Conservation (phyloP, 2,329 filamentous ascomycete genomes). For the Trichoderma simmonsii region DNA sequence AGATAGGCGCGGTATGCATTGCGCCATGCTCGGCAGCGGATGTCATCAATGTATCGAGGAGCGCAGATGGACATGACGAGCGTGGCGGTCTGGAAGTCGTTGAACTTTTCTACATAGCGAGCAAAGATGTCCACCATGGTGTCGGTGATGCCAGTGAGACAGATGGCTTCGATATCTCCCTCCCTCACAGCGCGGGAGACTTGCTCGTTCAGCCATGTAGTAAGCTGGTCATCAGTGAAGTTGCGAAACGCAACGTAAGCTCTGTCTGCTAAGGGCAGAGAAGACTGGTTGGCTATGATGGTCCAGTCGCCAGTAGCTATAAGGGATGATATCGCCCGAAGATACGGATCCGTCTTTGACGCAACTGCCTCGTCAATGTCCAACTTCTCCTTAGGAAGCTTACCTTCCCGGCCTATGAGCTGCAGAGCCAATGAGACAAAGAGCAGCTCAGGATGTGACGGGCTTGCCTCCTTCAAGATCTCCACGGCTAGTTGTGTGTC, state of each 20-base stretch:
- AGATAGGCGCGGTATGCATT: slow-evolving; percentile 68
- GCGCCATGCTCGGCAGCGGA: slow-evolving; percentile 72
- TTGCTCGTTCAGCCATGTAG: slow-evolving; percentile 65
- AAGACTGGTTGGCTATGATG: slow-evolving; percentile 67
- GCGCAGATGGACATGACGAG: slow-evolving; percentile 71
- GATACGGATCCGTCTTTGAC: slow-evolving; percentile 70
- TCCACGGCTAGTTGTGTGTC: slow-evolving; percentile 65
- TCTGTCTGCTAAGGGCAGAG: slow-evolving; percentile 71
- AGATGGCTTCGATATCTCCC: slow-evolving; percentile 73
- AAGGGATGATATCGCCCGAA: slow-evolving; percentile 74
- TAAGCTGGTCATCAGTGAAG: slow-evolving; percentile 59
- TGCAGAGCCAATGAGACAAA: slow-evolving; percentile 68
- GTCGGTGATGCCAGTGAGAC: slow-evolving; percentile 74
- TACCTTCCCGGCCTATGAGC: slow-evolving; percentile 53
- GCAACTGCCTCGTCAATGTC: slow-evolving; percentile 59
- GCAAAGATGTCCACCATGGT: slow-evolving; percentile 71
- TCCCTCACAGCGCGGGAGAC: slow-evolving; percentile 58
- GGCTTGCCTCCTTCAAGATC: slow-evolving; percentile 65
- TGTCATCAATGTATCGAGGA: slow-evolving; percentile 73
- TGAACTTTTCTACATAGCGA: slow-evolving; percentile 70
- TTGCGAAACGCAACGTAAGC: slow-evolving; percentile 69
- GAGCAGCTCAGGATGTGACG: slow-evolving; percentile 59
- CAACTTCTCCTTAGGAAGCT: slow-evolving; percentile 46
- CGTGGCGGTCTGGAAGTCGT: slow-evolving; percentile 76
- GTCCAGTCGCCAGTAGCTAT: slow-evolving; percentile 76